phyloP scores from a whole-genome alignment of 2,329 filamentous ascomycete species.

The Ophiosphaerella narmari region DNA sequence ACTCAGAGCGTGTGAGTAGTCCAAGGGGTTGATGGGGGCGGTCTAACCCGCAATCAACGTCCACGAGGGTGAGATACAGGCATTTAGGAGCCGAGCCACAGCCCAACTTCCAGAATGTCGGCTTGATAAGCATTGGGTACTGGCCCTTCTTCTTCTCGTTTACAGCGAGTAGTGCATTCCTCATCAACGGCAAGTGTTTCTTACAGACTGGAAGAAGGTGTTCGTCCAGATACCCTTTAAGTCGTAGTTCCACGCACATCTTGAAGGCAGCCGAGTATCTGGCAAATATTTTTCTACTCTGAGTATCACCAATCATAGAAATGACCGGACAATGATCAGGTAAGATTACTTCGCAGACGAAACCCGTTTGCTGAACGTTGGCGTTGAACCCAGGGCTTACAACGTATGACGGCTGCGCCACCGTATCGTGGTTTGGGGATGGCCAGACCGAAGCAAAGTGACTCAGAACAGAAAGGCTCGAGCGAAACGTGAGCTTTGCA shows the following conservation, averaged over 20 bases:
- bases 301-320: slow-evolving; percentile 65
- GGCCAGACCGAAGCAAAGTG: slow-evolving; percentile 75
- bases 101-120: slow-evolving; percentile 68
- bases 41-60: slow-evolving; percentile 64
- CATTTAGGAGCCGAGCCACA: slow-evolving; percentile 52
- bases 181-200: slow-evolving; percentile 75
- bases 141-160: slow-evolving; percentile 73
- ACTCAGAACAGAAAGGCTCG: slow-evolving; percentile 72
- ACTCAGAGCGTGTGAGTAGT: slow-evolving; percentile 68
- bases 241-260: slow-evolving; percentile 72
- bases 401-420: slow-evolving; percentile 63
- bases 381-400: slow-evolving; percentile 44
- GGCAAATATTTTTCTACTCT: slow-evolving; percentile 73
- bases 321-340: slow-evolving; percentile 75
- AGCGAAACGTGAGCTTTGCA: slow-evolving; percentile 77
- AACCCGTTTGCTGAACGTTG: slow-evolving; percentile 18
- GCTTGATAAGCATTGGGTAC: slow-evolving; percentile 81
- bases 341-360: slow-evolving; percentile 75
- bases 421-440: slow-evolving; percentile 53
- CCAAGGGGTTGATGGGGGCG: slow-evolving; percentile 67
- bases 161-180: slow-evolving; percentile 86
- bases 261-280: slow-evolving; percentile 90
- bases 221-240: slow-evolving; percentile 70
- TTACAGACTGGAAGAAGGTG: slow-evolving; percentile 74
- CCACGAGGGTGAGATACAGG: slow-evolving; percentile 67